Evolutionary conservation across 2,329 filamentous ascomycete species (phyloP).

Genomic region (Keithomyces neogunnii): DNA sequence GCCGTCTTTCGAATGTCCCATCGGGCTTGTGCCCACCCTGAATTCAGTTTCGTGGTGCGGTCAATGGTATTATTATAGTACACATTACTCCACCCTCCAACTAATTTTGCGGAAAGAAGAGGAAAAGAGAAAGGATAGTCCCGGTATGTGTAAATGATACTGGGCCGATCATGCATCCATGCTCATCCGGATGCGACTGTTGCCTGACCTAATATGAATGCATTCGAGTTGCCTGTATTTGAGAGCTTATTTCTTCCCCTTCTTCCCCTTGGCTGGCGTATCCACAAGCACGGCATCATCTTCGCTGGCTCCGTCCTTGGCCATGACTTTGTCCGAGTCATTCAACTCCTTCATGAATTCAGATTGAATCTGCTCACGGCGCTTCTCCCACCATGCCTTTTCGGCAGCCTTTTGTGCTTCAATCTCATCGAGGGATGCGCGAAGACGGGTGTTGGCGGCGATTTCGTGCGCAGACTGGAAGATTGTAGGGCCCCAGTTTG

Average conservation of each 20-base stretch:
- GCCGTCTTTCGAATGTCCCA: slow-evolving; percentile 2
- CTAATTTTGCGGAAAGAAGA: too few relatives aligned
- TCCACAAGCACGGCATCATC: slow-evolving; percentile 65
- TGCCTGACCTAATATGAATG: background rate
- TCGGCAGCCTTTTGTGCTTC: slow-evolving; percentile 63
- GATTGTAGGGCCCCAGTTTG: slow-evolving; percentile 87
- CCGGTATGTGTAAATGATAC: background rate
- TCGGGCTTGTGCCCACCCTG: background rate
- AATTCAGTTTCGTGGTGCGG: background rate
- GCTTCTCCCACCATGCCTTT: slow-evolving; percentile 89
- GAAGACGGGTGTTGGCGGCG: slow-evolving; percentile 71
- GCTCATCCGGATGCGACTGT: background rate
- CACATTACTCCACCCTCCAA: background rate
- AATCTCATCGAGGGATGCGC: slow-evolving; percentile 66
- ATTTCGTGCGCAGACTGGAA: slow-evolving; percentile 99
- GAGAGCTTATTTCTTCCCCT: slow-evolving; percentile 37
- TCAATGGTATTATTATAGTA: background rate
- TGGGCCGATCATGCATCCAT: background rate
- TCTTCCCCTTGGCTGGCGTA: slow-evolving; percentile 48
- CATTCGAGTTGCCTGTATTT: background rate
- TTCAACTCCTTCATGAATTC: slow-evolving; percentile 83
- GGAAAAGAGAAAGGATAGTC: background rate
- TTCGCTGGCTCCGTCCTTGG: slow-evolving; percentile 23
- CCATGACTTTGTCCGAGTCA: slow-evolving; percentile 42
- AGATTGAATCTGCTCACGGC: slow-evolving; percentile 60